Evolutionary conservation across 441 rosid genomes (phyloP).

Genomic region (Pelargonium cotyledonis): DNA sequence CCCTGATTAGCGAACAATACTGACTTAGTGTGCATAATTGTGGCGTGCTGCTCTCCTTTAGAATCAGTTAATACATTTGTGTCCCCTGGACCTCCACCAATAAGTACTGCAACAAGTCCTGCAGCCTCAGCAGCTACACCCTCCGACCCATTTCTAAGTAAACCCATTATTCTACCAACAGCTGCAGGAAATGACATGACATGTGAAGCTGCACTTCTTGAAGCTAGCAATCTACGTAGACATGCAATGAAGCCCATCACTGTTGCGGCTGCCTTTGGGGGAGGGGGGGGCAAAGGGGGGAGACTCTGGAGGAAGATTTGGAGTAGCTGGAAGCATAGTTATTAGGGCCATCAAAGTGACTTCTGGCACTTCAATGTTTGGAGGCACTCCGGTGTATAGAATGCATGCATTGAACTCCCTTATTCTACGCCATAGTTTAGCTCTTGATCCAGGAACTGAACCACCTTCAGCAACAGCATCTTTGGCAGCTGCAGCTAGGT

Average conservation of each 20-base stretch:
- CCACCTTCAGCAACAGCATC: slow-evolving; percentile 99
- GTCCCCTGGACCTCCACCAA: slow-evolving; percentile 84
- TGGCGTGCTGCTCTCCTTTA: slow-evolving; percentile 91
- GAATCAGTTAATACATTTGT: slow-evolving; percentile 53
- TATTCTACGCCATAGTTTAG: slow-evolving; percentile 97
- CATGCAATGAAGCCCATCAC: slow-evolving; percentile 97
- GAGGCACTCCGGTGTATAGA: slow-evolving; percentile 85
- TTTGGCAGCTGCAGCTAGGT: slow-evolving; percentile 94
- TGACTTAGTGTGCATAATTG: slow-evolving; percentile 95
- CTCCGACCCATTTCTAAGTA: slow-evolving; percentile 97
- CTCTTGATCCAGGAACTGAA: slow-evolving; percentile 93
- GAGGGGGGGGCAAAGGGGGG: slow-evolving; percentile 96
- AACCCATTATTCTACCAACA: slow-evolving; percentile 98
- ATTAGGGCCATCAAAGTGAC: slow-evolving; percentile 98
- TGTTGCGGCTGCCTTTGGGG: slow-evolving; percentile 99
- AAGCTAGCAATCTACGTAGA: slow-evolving; percentile 87
- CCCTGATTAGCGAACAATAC: slow-evolving; percentile 79
- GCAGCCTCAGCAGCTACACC: slow-evolving; percentile 95
- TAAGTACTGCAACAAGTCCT: slow-evolving; percentile 76
- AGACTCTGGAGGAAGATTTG: slow-evolving; percentile 87
- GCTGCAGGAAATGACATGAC: slow-evolving; percentile 99
- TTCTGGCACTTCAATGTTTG: slow-evolving; percentile 85
- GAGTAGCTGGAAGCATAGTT: slow-evolving; percentile 95
- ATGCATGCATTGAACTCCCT: slow-evolving; percentile 98
- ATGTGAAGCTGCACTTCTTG: slow-evolving; percentile 93